Evolutionary conservation across 192 early-diverging fungal species (phyloP).

Genomic region (Helicostylum pulchrum): DNA sequence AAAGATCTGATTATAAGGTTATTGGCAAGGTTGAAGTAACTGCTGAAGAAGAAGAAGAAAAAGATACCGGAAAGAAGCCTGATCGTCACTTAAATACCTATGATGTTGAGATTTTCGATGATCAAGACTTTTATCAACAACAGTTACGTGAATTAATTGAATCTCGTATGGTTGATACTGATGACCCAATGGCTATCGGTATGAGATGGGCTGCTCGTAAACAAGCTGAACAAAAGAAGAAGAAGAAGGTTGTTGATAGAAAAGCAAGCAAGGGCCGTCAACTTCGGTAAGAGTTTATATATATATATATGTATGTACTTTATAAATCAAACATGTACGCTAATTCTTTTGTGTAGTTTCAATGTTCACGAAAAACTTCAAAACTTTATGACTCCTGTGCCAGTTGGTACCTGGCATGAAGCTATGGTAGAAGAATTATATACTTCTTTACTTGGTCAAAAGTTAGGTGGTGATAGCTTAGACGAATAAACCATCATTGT

Average conservation of each 20-base stretch:
- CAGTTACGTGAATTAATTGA: slow-evolving; percentile 94
- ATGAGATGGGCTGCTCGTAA: slow-evolving; percentile 82
- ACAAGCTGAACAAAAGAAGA: slow-evolving; percentile 58
- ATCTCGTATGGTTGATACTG: slow-evolving; percentile 85
- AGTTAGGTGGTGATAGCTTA: slow-evolving; percentile 5
- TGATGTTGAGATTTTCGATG: slow-evolving; percentile 92
- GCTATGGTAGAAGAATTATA: slow-evolving; percentile 92
- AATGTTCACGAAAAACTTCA: slow-evolving; percentile 95
- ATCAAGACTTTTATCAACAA: slow-evolving; percentile 93
- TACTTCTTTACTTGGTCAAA: slow-evolving; percentile 74
- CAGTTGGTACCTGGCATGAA: slow-evolving; percentile 89
- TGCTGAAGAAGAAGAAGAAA: slow-evolving; percentile 31
- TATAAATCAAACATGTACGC: background rate
- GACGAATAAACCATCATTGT: background rate
- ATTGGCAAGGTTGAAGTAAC: slow-evolving; percentile 41
- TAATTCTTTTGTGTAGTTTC: slow-evolving; percentile 49
- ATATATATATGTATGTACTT: background rate
- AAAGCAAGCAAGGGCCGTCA: slow-evolving; percentile 90
- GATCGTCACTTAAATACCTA: slow-evolving; percentile 68
- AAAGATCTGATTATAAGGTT: slow-evolving; percentile 66
- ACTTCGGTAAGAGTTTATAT: slow-evolving; percentile 51
- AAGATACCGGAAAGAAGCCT: slow-evolving; percentile 28
- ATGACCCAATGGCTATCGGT: slow-evolving; percentile 79
- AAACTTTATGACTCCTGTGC: slow-evolving; percentile 95
- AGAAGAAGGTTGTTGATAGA: slow-evolving; percentile 79